Evolutionary conservation across 1,284 basidiomycete genomes (phyloP).

Genomic region (Abortiporus biennis): DNA sequence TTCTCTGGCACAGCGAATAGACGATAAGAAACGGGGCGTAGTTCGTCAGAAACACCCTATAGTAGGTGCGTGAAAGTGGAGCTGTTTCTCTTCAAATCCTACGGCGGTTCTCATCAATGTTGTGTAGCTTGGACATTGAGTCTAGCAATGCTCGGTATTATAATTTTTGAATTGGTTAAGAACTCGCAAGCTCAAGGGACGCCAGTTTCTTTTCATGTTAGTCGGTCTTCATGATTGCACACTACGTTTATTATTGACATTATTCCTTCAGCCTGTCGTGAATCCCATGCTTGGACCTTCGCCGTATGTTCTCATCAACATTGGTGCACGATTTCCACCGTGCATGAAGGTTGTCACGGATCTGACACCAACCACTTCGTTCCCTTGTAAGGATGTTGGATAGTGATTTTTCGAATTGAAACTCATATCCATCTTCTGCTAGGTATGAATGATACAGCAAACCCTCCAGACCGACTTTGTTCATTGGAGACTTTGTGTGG

Average conservation of each 20-base stretch:
- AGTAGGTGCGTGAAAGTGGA: conserved; percentile 44
- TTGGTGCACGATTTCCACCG: conserved; percentile 90
- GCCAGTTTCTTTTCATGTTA: conserved; percentile 75
- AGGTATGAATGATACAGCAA: conserved; percentile 75
- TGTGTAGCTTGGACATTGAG: conserved; percentile 56
- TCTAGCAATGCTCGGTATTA: conserved; percentile 61
- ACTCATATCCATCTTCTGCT: conserved; percentile 1
- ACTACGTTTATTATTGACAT: neutral
- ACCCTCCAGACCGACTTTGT: conserved; percentile 66
- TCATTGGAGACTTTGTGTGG: conserved; percentile 83
- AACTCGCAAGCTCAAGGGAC: conserved; percentile 72
- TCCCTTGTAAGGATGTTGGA: conserved; percentile 75
- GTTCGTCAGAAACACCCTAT: conserved; percentile 79
- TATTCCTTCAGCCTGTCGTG: conserved; percentile 35
- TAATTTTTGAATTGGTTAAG: conserved; percentile 75
- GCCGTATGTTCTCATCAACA: conserved; percentile 75
- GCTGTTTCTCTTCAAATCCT: conserved; percentile 12
- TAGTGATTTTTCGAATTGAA: conserved; percentile 5
- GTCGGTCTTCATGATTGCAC: too few species aligned
- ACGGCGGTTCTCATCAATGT: neutral
- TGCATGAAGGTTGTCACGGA: conserved; percentile 75
- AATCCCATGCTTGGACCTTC: conserved; percentile 94
- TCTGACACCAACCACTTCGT: conserved; percentile 51
- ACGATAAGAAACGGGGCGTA: conserved; percentile 78
- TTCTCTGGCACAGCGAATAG: conserved; percentile 78